Percentiles rank a stretch among this genome's conserved stretches.
phyloP scores from a whole-genome alignment of 2,329 filamentous ascomycete species.

The Teratosphaeria epicoccoides region DNA sequence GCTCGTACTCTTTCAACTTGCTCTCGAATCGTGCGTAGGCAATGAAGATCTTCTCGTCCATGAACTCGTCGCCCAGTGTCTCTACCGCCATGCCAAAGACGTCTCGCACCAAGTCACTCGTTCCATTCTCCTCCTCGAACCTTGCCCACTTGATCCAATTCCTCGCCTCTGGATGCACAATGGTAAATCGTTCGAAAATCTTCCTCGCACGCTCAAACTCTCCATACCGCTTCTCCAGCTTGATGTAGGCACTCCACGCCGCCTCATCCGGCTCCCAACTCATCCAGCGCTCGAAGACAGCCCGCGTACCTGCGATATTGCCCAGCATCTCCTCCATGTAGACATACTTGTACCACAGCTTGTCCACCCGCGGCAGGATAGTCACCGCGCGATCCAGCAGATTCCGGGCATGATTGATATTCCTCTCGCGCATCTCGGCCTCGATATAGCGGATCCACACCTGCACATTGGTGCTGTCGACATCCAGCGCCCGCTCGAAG shows the following conservation, averaged over 20 bases:
- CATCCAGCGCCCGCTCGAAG: conserved; percentile 89
- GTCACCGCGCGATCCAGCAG: conserved; percentile 90
- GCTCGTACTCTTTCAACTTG: conserved; percentile 89
- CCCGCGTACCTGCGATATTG: conserved; percentile 81
- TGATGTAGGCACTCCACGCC: conserved; percentile 93
- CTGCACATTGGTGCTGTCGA: conserved; percentile 74
- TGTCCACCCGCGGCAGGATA: conserved; percentile 80
- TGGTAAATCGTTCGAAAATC: conserved; percentile 81
- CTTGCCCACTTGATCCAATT: conserved; percentile 99
- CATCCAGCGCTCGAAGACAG: conserved; percentile 98
- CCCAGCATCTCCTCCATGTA: conserved; percentile 98
- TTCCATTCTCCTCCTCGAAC: conserved; percentile 93
- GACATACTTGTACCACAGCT: conserved; percentile 98
- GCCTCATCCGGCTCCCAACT: conserved; percentile 94
- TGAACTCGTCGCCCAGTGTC: conserved; percentile 82
- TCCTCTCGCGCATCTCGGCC: conserved; percentile 86
- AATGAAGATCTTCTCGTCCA: conserved; percentile 92
- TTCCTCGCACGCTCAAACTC: conserved; percentile 84
- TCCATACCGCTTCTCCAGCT: conserved; percentile 87
- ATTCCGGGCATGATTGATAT: conserved; percentile 95
- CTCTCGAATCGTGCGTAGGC: conserved; percentile 92
- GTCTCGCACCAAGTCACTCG: conserved; percentile 80
- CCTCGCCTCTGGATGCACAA: conserved; percentile 84
- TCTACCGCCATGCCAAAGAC: conserved; percentile 86
- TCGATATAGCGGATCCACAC: conserved; percentile 93